These are phyloP conservation scores for Anisogramma anomala DNA, from an alignment of 2,329 filamentous ascomycete genomes.

Conservation along the genomic window DNA sequence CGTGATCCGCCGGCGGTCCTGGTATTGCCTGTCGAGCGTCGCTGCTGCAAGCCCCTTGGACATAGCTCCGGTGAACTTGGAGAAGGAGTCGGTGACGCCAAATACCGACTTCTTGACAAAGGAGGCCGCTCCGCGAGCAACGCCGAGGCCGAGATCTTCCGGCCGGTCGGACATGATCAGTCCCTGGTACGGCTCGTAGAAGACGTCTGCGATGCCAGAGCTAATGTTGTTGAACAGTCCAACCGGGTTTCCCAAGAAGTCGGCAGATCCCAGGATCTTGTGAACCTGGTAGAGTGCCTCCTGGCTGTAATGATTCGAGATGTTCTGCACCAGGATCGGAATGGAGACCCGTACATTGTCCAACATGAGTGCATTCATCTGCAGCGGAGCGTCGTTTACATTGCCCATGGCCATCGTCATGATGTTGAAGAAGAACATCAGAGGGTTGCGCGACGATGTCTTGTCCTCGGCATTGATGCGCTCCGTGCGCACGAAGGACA, in stretches of 20 bases:
- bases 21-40: slow-evolving; percentile 96
- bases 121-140: slow-evolving; percentile 90
- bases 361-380: slow-evolving; percentile 84
- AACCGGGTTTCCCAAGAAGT: slow-evolving; percentile 95
- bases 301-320: slow-evolving; percentile 92
- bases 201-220: slow-evolving; percentile 93
- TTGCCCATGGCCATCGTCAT: slow-evolving; percentile 99
- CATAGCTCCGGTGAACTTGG: slow-evolving; percentile 93
- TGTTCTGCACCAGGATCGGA: slow-evolving; percentile 69
- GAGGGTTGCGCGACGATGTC: slow-evolving; percentile 75
- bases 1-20: slow-evolving; percentile 88
- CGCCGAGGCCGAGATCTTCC: slow-evolving; percentile 86
- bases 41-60: slow-evolving; percentile 93
- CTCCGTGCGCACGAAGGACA: slow-evolving; percentile 95
- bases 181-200: slow-evolving; percentile 96
- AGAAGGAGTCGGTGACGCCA: slow-evolving; percentile 92
- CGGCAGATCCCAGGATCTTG: slow-evolving; percentile 91
- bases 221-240: slow-evolving; percentile 97
- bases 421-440: slow-evolving; percentile 98
- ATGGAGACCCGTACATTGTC: slow-evolving; percentile 92
- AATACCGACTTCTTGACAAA: slow-evolving; percentile 99
- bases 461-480: slow-evolving; percentile 94
- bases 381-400: slow-evolving; percentile 92
- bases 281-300: slow-evolving; percentile 93
- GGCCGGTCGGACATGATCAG: slow-evolving; percentile 92